Base-by-base conservation (phyloP, 2,329 filamentous ascomycete species). In the Trichoderma sp. region DNA sequence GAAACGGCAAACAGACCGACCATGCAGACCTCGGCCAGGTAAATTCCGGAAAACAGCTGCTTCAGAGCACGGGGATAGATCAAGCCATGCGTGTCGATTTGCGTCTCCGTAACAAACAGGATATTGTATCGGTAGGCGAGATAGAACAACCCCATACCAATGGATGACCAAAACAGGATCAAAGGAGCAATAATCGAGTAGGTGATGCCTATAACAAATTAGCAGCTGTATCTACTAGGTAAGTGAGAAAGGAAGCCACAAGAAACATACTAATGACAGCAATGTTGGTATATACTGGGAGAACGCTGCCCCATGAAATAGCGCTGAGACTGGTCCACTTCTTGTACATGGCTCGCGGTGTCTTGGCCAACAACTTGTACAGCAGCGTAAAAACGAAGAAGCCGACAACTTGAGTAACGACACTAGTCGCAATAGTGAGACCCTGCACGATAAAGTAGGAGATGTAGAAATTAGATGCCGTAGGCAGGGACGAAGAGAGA, bases 401-500 rank as follows among this genome's bases (percentile, higher is more conserved):
- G 13, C 90, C 81, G 2, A 80, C 74, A 13, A 82, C 91, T 74
- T 94, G 91, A 45, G 94, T 85, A 13, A 97, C 78, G 13, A 90
- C 87, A 64, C 88, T 85, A 0, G 90, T 85, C n/a, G 92, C 90
- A 71, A 94, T 87, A 0, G 89, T 90, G 58, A 97, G 81, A 60
- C 92, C 93, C 77, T 97, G 93, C 1, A 97, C 83, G 48, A 97
- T 88, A 72, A 97, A 94, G 80, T 96, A 97, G 15, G 80, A 92
- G 63, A 98, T 90, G 80, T 97, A 99, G 76, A 98, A 96, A 81
- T 97, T 98, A 70, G 93, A 94, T 0, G 93, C 89, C 52, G 87
- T 89, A 13, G 95, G 95, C 19, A 99, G 83, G 60, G 91, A 89
- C 10, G 82, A 76, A 1, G 93, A 90, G 10, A 97, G 83, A 61